Percentiles rank a stretch among this genome's conserved stretches.
These are phyloP conservation scores for Fusarium citri DNA, from an alignment of 2,329 filamentous ascomycete species.

Conservation along the genomic window DNA sequence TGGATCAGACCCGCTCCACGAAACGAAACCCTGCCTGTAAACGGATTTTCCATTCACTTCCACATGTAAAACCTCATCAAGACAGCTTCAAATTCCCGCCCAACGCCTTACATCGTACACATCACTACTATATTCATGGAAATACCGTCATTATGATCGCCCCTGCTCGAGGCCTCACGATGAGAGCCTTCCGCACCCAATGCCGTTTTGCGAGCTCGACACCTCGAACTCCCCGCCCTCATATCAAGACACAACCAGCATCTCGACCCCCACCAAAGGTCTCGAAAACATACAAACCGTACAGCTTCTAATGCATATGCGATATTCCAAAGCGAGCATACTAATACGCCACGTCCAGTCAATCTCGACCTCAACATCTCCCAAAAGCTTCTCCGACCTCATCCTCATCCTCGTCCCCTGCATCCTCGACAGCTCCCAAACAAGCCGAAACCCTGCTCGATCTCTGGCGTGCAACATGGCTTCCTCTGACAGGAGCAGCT, in stretches of 20 bases:
- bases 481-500: conserved; percentile 60
- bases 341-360: conserved; percentile 32
- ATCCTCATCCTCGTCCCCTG: not conserved
- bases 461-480: conserved; percentile 55
- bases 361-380: conserved; percentile 17
- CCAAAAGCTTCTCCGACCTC: conserved; percentile 14
- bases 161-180: conserved; percentile 43
- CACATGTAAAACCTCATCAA: conserved; percentile 24
- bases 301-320: conserved; percentile 5
- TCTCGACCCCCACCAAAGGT: conserved; percentile 42
- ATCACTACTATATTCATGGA: conserved; percentile 14
- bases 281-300: conserved; percentile 49
- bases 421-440: conserved; percentile 37
- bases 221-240: conserved; percentile 39
- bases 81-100: not conserved
- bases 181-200: conserved; percentile 32
- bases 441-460: conserved; percentile 51
- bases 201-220: conserved; percentile 49
- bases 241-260: conserved; percentile 28
- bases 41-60: conserved; percentile 16
- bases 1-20: conserved; percentile 40
- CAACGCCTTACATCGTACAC: not conserved
- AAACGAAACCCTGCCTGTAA: conserved; percentile 30
- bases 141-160: conserved; percentile 48
- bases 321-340: not conserved